A percentile compares a stretch with the other conserved stretches of the same genome.
phyloP scores from a whole-genome alignment of 768 basidiomycete genomes.

The Peribolospora kevripleyi region DNA sequence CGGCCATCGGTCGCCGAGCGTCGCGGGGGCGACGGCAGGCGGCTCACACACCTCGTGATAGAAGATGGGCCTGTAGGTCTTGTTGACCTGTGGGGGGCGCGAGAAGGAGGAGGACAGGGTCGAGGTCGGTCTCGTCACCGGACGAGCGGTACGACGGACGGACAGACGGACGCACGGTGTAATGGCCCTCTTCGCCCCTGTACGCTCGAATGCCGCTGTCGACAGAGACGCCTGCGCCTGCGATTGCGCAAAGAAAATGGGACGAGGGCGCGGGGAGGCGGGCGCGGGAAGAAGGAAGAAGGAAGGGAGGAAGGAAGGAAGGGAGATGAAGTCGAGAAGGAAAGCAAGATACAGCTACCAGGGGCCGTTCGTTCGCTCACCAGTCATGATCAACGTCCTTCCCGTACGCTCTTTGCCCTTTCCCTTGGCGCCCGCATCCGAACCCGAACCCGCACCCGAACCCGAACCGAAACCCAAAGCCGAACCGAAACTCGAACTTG shows the following conservation, averaged over 20 bases:
- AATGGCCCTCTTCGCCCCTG: conserved; percentile 58
- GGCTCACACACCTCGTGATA: conserved; percentile 8
- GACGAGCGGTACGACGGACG: conserved; percentile 2
- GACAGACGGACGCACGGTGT: conserved; percentile 32
- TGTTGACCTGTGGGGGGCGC: conserved; percentile 33
- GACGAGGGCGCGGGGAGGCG: no score
- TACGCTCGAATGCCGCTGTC: conserved; percentile 93
- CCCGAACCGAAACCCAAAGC: no score
- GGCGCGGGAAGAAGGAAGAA: no score
- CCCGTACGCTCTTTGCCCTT: background rate
- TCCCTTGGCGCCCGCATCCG: background rate
- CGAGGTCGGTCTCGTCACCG: background rate
- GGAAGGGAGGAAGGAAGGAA: no score
- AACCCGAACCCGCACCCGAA: no score
- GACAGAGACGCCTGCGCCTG: conserved; percentile 83
- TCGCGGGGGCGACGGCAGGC: no score
- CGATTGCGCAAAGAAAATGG: conserved; percentile 21
- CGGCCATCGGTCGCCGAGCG: no score
- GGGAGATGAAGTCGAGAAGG: no score
- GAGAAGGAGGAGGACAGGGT: background rate
- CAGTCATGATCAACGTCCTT: conserved; percentile 7
- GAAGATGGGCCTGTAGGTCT: conserved; percentile 7
- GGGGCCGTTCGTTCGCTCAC: background rate
- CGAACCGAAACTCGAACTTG: no score
- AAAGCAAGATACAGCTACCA: no score